phyloP scores from a whole-genome alignment of 768 basidiomycete species.

The Daedalea quercina region DNA sequence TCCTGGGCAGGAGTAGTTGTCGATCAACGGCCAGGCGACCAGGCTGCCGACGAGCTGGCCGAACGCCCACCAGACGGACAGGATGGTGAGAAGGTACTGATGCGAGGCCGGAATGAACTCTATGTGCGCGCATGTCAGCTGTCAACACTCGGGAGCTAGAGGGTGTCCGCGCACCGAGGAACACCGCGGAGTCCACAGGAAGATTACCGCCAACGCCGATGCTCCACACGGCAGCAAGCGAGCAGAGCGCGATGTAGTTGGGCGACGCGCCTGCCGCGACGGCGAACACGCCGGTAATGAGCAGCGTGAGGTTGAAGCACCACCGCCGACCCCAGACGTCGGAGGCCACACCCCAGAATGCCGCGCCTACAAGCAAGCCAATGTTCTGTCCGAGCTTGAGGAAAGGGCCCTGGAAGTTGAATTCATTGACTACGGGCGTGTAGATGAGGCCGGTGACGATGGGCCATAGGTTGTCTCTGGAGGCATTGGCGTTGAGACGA shows the following conservation, averaged over 20 bases:
- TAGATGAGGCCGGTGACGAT: constrained; percentile 63
- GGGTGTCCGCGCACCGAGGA: constrained; percentile 43
- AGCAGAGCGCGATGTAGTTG: constrained; percentile 42
- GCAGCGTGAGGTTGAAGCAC: constrained; percentile 65
- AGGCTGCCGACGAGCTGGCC: constrained; percentile 60
- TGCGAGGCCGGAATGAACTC: constrained; percentile 68
- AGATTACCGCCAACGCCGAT: constrained; percentile 69
- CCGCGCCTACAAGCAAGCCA: constrained; percentile 63
- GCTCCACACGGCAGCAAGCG: constrained; percentile 51
- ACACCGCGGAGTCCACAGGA: constrained; percentile 71
- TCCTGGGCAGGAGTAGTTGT: constrained; percentile 44
- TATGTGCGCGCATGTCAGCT: constrained; percentile 13
- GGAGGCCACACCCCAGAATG: constrained; percentile 60
- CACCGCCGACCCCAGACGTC: constrained; percentile 70
- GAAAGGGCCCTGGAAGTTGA: constrained; percentile 52
- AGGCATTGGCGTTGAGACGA: background rate
- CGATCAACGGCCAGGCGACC: constrained; percentile 17
- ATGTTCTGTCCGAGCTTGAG: constrained; percentile 67
- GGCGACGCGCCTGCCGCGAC: constrained; percentile 55
- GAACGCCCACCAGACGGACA: constrained; percentile 78
- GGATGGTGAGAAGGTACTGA: constrained; percentile 68
- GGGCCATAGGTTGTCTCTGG: constrained; percentile 70
- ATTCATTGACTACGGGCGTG: constrained; percentile 57
- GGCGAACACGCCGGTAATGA: constrained; percentile 63
- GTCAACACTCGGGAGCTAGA: background rate